Percentiles rank a stretch among this genome's conserved stretches.
Evolutionary conservation across 1,284 basidiomycete genomes (phyloP).

Genomic region (Polyporus tsugae): DNA sequence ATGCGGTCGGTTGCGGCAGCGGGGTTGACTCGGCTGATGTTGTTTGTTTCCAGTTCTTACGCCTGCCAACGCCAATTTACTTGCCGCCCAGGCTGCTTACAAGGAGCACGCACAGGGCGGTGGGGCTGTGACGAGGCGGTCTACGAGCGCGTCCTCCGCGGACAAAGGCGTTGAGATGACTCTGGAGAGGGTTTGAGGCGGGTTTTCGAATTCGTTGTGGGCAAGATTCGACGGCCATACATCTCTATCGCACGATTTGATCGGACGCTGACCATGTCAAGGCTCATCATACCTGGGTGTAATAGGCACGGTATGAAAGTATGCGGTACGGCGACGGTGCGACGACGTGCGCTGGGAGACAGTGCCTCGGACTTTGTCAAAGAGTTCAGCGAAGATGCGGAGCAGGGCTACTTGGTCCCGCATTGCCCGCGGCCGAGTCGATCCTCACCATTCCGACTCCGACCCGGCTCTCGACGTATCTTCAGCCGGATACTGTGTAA

Average conservation of each 20-base stretch:
- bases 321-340: not conserved
- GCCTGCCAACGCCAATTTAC: conserved; percentile 28
- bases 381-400: not conserved
- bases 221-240: not conserved
- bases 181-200: conserved; percentile 20
- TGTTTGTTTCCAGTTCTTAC: conserved; percentile 29
- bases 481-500: not conserved
- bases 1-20: not conserved
- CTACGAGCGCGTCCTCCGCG: conserved; percentile 10
- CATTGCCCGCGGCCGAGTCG: not conserved
- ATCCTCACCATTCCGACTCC: not conserved
- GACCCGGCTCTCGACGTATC: not conserved
- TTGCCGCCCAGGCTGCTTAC: conserved; percentile 33
- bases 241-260: not conserved
- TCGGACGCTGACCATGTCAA: not conserved
- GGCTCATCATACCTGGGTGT: not conserved
- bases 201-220: too few relatives aligned
- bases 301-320: not conserved
- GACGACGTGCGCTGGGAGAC: not conserved
- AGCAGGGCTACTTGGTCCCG: not conserved
- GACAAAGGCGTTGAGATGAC: conserved; percentile 26
- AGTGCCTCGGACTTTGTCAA: not conserved
- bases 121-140: not conserved
- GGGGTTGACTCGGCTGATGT: not conserved
- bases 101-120: conserved; percentile 27